Percentiles rank a stretch among this genome's conserved stretches.
These are phyloP conservation scores for Colletotrichum paranaense DNA, from an alignment of 2,329 filamentous ascomycete species.

Conservation along the genomic window DNA sequence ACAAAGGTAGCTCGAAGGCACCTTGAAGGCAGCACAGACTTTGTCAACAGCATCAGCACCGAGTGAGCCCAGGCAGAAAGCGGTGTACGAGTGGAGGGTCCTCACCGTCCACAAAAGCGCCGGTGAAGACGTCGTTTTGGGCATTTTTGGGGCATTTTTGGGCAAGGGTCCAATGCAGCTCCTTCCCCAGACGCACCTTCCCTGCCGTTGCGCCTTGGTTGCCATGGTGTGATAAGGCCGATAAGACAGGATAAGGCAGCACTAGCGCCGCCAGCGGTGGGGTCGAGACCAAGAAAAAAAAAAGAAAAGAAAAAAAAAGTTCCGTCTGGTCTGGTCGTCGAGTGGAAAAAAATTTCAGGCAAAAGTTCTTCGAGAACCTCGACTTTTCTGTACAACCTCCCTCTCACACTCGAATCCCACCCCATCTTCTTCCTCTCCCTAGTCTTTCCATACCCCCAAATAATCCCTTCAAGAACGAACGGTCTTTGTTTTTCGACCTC, in stretches of 20 bases:
- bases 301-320: constrained; percentile 33
- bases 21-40: not conserved
- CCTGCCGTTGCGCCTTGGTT: constrained; percentile 35
- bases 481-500: constrained; percentile 35
- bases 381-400: constrained; percentile 26
- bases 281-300: constrained; percentile 19
- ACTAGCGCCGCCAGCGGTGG: constrained; percentile 32
- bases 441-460: not conserved
- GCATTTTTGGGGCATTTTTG: constrained; percentile 1
- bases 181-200: constrained; percentile 34
- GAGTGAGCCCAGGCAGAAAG: constrained; percentile 4
- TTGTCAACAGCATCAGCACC: not conserved
- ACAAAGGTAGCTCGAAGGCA: not conserved
- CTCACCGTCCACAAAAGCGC: constrained; percentile 13
- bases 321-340: constrained; percentile 22
- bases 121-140: not conserved
- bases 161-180: constrained; percentile 30
- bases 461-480: constrained; percentile 1
- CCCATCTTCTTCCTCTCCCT: constrained; percentile 26
- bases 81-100: constrained; percentile 27
- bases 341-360: constrained; percentile 37
- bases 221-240: constrained; percentile 33
- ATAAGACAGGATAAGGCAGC: constrained; percentile 35
- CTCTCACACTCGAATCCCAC: constrained; percentile 27
- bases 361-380: constrained; percentile 31